Conservation (phyloP, 1,284 basidiomycete genomes). For the Inonotus obliquus region DNA sequence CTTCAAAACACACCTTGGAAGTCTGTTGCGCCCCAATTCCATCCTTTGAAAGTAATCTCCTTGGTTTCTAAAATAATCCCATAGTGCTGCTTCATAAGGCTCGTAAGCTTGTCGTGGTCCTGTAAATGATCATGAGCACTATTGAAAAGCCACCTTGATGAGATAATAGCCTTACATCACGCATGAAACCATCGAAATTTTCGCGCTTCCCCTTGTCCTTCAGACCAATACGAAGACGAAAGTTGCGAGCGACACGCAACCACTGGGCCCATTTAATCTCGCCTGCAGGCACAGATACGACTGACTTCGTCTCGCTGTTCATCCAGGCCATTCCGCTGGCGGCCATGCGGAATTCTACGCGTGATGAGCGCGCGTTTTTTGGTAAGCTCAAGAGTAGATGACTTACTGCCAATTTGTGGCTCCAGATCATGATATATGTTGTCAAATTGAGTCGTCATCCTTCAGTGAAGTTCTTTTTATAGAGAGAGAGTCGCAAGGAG, state of each 20-base stretch:
- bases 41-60: constrained; percentile 90
- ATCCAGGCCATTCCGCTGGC: constrained; percentile 92
- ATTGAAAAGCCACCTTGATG: not conserved
- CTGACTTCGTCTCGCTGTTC: constrained; percentile 59
- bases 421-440: constrained; percentile 46
- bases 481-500: not conserved
- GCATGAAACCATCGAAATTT: constrained; percentile 92
- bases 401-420: constrained; percentile 44
- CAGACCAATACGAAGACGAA: constrained; percentile 82
- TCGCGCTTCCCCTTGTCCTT: constrained; percentile 68
- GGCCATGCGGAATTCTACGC: constrained; percentile 82
- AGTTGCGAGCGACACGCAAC: constrained; percentile 88
- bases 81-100: constrained; percentile 83
- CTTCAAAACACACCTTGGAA: constrained; percentile 71
- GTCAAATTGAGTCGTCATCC: constrained; percentile 41
- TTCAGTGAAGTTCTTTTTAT: not conserved
- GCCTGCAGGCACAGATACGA: constrained; percentile 61
- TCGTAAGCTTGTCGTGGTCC: constrained; percentile 79
- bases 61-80: constrained; percentile 79
- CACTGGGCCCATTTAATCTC: constrained; percentile 89
- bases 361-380: not conserved
- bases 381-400: not conserved
- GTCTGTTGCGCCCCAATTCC: constrained; percentile 98
- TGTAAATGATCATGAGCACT: constrained; percentile 28
- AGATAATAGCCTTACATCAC: constrained; percentile 58